Evolutionary conservation across 306 rosid genomes (phyloP), one percentile per base, ranked within the genome.

Genomic region (Quercus berberidifolia): DNA sequence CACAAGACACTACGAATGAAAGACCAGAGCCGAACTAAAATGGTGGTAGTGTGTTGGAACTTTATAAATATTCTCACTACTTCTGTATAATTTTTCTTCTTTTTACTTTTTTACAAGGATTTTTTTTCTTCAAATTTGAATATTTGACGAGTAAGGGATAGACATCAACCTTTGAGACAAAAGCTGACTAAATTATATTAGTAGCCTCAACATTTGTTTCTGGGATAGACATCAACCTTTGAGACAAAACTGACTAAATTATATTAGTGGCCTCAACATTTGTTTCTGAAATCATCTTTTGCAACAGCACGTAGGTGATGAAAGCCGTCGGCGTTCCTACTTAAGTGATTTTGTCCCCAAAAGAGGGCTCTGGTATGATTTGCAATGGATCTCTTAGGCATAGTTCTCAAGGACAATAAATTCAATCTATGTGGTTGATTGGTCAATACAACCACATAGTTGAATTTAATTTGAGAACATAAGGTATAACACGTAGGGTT

Each of bases 21-120:
- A 78, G 96, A 76, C 79, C 91, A 15, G 68, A 90, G 1, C 95
- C 91, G 79, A 88, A 84, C 87, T 92, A 79, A 76, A 82, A 41
- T 54, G 49, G 31, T 41, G 26, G 59, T 11, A 59, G 70, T 81
- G 58, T 55, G 69, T 25, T 55, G 18, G 25, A 72, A 77, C 57
- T 82, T 58, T 71, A 43, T 23, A 74, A 68, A 64, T 49, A 49
- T 20, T 62, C 28, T 28, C 41, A 12, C 28, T n/a, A 18, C 76
- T 41, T 19, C 41, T 43, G 11, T 64, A 5, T 5, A 11, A 0
- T 14, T 11, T 1, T n/a, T 56, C 46, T 56, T 18, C 4, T n/a
- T 17, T 30, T 2, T 38, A 21, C 19, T 69, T 46, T 15, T 52
- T 78, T 33, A 19, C 69, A 15, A 20, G 49, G 26, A 21, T 70